Percentiles rank a stretch among this genome's conserved stretches.
These are phyloP conservation scores for Globisporangium takayamanum DNA, from an alignment of 352 stramenopile genomes.

Conservation along the genomic window DNA sequence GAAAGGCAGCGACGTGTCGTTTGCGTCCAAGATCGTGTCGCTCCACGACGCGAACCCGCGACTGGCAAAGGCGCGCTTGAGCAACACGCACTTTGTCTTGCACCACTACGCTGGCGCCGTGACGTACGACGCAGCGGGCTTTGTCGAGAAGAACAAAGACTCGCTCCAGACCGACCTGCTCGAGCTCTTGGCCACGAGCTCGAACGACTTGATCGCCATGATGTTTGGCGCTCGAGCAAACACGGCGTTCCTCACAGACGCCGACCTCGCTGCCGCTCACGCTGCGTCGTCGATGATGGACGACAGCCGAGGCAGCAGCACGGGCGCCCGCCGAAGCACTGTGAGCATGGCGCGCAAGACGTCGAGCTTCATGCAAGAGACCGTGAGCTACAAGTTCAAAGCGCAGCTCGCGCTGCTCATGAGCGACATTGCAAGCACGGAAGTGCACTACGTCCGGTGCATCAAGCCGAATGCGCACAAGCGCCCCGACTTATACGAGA, in stretches of 20 bases:
- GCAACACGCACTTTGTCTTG: conserved; percentile 72
- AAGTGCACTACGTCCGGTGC: conserved; percentile 87
- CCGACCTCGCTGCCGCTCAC: conserved; percentile 47
- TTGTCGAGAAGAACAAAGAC: conserved; percentile 88
- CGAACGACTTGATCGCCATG: conserved; percentile 63
- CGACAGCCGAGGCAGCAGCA: conserved; percentile 6
- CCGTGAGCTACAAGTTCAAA: conserved; percentile 89
- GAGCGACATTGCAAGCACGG: conserved; percentile 79
- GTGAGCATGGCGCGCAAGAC: conserved; percentile 38
- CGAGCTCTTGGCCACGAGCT: conserved; percentile 60
- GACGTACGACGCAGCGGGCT: conserved; percentile 74
- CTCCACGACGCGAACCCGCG: conserved; percentile 76
- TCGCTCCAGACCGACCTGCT: conserved; percentile 74
- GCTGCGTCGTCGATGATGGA: conserved; percentile 43
- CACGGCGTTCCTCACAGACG: conserved; percentile 51
- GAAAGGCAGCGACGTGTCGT: conserved; percentile 82
- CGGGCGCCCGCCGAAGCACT: conserved; percentile 32
- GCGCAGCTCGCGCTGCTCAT: conserved; percentile 81
- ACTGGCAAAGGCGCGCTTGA: conserved; percentile 68
- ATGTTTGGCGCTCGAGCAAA: conserved; percentile 55
- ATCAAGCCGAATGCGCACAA: conserved; percentile 90
- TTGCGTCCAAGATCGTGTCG: conserved; percentile 84
- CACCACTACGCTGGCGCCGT: conserved; percentile 79
- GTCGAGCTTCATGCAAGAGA: conserved; percentile 84
- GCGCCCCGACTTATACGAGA: conserved; percentile 76